Evolutionary conservation across 163 green algal genomes (phyloP).

Genomic region (Prototheca wickerhamii): DNA sequence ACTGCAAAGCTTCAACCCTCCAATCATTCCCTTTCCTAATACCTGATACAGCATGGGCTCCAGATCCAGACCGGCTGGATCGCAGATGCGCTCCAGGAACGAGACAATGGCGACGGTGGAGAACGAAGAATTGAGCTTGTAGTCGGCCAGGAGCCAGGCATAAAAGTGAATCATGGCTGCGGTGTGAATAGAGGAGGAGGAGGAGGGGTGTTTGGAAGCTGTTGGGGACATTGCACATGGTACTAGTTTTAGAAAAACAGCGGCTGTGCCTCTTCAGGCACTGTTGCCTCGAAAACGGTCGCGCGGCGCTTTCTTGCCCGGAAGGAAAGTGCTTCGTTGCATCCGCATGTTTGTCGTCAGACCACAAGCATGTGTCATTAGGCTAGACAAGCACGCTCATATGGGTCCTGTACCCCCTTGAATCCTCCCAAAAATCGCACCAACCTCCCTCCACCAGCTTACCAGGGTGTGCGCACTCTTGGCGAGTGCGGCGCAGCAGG

Average conservation of each 20-base stretch:
- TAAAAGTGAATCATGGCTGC: constrained; percentile 65
- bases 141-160: constrained; percentile 56
- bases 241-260: too few species aligned
- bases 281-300: too few species aligned
- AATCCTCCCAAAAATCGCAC: too few species aligned
- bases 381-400: too few species aligned
- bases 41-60: constrained; percentile 80
- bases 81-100: constrained; percentile 54
- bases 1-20: too few species aligned
- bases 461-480: constrained; percentile 51
- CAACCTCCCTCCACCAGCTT: neutral
- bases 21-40: neutral
- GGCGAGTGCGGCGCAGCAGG: constrained; percentile 32
- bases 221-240: neutral
- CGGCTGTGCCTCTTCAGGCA: too few species aligned
- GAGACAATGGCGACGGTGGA: constrained; percentile 48
- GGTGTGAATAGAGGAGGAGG: neutral
- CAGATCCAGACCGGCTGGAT: constrained; percentile 44
- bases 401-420: too few species aligned
- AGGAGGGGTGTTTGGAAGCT: neutral
- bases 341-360: too few species aligned
- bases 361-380: too few species aligned
- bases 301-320: too few species aligned
- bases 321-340: too few species aligned
- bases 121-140: constrained; percentile 43